Base-by-base conservation (phyloP, 495 filamentous ascomycete species). In the Tuber microsphaerosporum region DNA sequence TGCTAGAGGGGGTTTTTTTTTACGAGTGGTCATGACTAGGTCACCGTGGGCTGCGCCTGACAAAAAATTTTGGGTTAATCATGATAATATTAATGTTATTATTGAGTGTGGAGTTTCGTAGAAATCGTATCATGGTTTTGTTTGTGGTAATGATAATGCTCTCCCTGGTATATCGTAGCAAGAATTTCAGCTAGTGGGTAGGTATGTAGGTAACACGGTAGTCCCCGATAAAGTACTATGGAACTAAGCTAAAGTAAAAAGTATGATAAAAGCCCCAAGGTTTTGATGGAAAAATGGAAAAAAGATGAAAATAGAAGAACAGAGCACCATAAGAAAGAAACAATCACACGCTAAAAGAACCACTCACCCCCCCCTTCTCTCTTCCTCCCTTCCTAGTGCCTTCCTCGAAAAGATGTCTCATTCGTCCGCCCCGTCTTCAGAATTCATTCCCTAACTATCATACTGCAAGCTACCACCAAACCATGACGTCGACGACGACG, bases 141-240 rank as follows among this genome's bases (percentile, higher is more conserved):
- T 46, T 16, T 19, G 0, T 0, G 45, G 45, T 20, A 48, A 19
- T 48, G 19, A 19, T 20, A 48, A 43, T 43, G 1, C 42, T 43
- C 42, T 43, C 42, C 1, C 9, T 44, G 37, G 39, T 26, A 69
- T 14, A 2, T n/a, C n/a, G 65, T n/a, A 56, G 48, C 56, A 26
- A 95, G 2, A 97, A 97, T 83, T 97, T 94, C 0, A 97, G 94
- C 45, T n/a, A n/a, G n/a, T n/a, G n/a, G n/a, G n/a, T n/a, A 98
- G 5, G 45, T 48, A 48, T 2, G 51, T 26, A 14, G 12, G 42
- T 19, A 19, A 12, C 20, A 41, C 31, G 22, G 16, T 20, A 14
- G 17, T 61, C 51, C 26, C n/a, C 8, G 56, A 37, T 74, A 74
- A 45, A 71, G 26, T 48, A 9, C 16, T 46, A 46, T 74, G 42